Conservation (phyloP, 192 early-diverging fungal species). For the Rhizophagus sp. region DNA sequence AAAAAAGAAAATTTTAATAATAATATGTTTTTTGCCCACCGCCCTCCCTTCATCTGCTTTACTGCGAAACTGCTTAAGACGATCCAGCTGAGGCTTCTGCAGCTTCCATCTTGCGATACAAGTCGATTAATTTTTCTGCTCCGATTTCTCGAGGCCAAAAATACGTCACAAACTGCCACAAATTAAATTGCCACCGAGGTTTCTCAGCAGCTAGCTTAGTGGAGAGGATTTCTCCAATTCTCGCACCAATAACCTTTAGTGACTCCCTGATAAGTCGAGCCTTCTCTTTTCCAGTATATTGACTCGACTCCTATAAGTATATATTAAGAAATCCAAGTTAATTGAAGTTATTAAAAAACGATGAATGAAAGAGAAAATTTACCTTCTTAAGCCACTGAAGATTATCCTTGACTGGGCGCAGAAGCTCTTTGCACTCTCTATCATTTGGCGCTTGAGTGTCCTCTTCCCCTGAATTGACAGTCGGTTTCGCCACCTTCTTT, state of each 20-base stretch:
- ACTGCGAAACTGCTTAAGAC: neutral
- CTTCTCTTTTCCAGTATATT: slow-evolving; percentile 39
- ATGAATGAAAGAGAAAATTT: neutral
- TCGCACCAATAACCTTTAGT: slow-evolving; percentile 52
- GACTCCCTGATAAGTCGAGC: slow-evolving; percentile 47
- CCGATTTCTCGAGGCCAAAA: slow-evolving; percentile 20
- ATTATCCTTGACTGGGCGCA: slow-evolving; percentile 66
- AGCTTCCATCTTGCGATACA: slow-evolving; percentile 1
- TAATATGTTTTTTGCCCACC: no score
- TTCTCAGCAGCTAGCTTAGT: slow-evolving; percentile 18
- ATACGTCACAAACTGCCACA: slow-evolving; percentile 30
- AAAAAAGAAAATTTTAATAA: no score
- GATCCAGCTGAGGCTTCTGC: slow-evolving; percentile 4
- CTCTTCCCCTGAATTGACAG: neutral
- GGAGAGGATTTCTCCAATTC: slow-evolving; percentile 41
- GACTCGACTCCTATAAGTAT: slow-evolving; percentile 31
- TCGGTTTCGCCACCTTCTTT: neutral
- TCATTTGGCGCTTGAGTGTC: slow-evolving; percentile 36
- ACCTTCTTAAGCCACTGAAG: slow-evolving; percentile 54
- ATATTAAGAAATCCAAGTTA: neutral
- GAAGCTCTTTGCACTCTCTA: slow-evolving; percentile 63
- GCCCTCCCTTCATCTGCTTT: no score
- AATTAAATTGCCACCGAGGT: slow-evolving; percentile 19
- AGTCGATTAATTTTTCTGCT: neutral
- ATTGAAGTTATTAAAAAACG: neutral